Evolutionary conservation across 2,329 filamentous ascomycete genomes (phyloP), one percentile per base, ranked within the genome.

Genomic region (Trichoderma asperellum): DNA sequence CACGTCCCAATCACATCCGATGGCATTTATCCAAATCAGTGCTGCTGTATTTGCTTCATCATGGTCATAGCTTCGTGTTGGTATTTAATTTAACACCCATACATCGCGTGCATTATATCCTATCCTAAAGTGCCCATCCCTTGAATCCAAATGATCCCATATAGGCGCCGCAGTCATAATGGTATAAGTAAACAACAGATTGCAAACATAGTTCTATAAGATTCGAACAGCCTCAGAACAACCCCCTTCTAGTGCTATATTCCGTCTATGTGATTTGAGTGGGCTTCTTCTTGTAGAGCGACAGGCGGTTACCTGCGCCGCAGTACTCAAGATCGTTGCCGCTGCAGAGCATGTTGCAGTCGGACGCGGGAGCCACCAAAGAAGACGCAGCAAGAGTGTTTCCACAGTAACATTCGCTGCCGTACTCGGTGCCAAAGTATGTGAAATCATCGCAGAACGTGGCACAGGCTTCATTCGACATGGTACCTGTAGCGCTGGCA

Each of bases 341-440:
- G 2, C 75, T 76, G 73, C 82, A 84, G 21, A 77, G 71, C 80
- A 84, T 83, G 5, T 68, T 73, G 73, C 82, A 84, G 29, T 84
- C 81, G 2, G 68, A 70, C 29, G 68, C 73, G 2, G 76, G 70
- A 5, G 75, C 79, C 63, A 73, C 73, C 1, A 74, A 69, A n/a
- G 78, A 78, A 5, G 71, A 74, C n/a, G 69, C 57, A 5, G 69
- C 74, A 27, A 81, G 71, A 7, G 68, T 65, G 59, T 78, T 71
- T n/a, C 79, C 78, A 68, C 79, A 81, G 72, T 79, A 81, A 70
- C 79, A 80, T 71, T 80, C 77, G 11, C 74, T 72, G n/a, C 79
- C 77, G 68, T 80, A 81, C 73, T 81, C 78, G 18, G 79, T 80
- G 10, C 78, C 79, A 69, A 80, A 81, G 71, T 76, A 77, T 29